Evolutionary conservation across 2,329 filamentous ascomycete species (phyloP).

Genomic region (Ceratocystis eucalypticola): DNA sequence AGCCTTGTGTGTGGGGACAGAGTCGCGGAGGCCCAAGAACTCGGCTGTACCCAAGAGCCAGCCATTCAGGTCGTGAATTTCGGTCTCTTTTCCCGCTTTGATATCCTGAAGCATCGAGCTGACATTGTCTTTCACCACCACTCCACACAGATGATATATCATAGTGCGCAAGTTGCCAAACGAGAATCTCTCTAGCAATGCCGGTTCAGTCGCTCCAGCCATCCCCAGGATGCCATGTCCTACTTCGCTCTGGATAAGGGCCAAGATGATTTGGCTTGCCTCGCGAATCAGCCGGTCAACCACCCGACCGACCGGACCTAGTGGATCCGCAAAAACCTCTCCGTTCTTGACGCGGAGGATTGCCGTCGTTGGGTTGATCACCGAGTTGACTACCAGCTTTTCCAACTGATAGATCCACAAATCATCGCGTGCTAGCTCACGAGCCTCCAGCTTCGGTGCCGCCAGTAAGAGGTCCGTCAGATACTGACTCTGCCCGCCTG

Average conservation of each 20-base stretch:
- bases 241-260: conserved; percentile 10
- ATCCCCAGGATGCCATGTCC: conserved; percentile 12
- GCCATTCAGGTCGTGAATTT: conserved; percentile 47
- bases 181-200: conserved; percentile 32
- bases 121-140: conserved; percentile 36
- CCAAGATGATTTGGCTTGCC: conserved; percentile 51
- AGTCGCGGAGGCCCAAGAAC: conserved; percentile 27
- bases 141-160: conserved; percentile 26
- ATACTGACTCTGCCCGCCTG: conserved; percentile 23
- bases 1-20: conserved; percentile 29
- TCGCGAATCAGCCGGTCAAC: conserved; percentile 62
- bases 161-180: conserved; percentile 30
- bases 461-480: conserved; percentile 31
- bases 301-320: conserved; percentile 38
- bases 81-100: conserved; percentile 37
- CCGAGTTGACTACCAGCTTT: conserved; percentile 67
- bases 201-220: conserved; percentile 21
- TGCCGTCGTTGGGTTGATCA: conserved; percentile 77
- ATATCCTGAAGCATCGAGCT: conserved; percentile 53
- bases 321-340: conserved; percentile 46
- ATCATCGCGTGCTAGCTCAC: conserved; percentile 29
- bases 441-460: conserved; percentile 33
- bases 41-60: conserved; percentile 38
- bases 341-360: conserved; percentile 68
- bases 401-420: conserved; percentile 59